Conservation (phyloP, 2,329 filamentous ascomycete species). For the Aspergillus viridinutans region DNA sequence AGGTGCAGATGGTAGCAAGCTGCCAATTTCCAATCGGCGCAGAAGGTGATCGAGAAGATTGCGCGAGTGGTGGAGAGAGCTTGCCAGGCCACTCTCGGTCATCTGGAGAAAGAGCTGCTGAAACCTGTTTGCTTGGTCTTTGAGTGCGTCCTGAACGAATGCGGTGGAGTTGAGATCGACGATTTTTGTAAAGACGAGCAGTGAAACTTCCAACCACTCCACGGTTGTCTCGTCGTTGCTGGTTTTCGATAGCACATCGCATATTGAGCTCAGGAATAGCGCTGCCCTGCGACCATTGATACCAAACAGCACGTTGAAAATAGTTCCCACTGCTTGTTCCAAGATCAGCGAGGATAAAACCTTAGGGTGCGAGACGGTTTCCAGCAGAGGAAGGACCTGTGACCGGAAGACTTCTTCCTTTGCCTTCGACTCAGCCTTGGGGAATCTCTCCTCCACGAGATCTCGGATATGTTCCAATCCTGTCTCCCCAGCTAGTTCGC, state of each 20-base stretch:
- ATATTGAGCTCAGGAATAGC: constrained; percentile 30
- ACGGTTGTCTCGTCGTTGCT: background rate
- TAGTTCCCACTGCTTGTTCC: constrained; percentile 39
- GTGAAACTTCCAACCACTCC: constrained; percentile 15
- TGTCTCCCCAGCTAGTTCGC: constrained; percentile 23
- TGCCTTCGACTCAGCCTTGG: constrained; percentile 8
- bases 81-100: constrained; percentile 1
- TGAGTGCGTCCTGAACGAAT: constrained; percentile 23
- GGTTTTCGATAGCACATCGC: constrained; percentile 14
- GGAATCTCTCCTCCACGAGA: constrained; percentile 19
- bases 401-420: constrained; percentile 15
- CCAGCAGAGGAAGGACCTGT: constrained; percentile 40
- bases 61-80: constrained; percentile 10
- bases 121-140: constrained; percentile 14
- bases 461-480: constrained; percentile 28
- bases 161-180: constrained; percentile 38
- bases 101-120: constrained; percentile 12
- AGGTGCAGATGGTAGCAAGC: constrained; percentile 2
- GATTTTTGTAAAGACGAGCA: constrained; percentile 25
- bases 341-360: constrained; percentile 41
- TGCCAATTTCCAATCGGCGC: constrained; percentile 21
- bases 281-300: constrained; percentile 35
- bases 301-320: constrained; percentile 45
- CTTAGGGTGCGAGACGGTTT: constrained; percentile 38
- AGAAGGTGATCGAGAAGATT: constrained; percentile 14